phyloP scores from a whole-genome alignment of 805 yeast genomes.

The Komagataella pastoris region DNA sequence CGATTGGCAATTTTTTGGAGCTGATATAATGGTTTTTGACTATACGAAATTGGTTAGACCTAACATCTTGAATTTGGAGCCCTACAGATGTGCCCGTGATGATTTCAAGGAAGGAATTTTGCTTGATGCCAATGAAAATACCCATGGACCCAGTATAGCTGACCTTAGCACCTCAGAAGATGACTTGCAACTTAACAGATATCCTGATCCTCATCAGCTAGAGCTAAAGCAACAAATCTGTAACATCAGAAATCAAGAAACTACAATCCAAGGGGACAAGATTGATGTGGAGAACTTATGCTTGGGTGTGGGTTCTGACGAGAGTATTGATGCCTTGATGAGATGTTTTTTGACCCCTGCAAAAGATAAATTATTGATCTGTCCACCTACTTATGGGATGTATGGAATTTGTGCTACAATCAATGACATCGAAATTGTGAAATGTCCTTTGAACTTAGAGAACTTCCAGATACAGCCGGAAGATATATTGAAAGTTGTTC shows the following conservation, averaged over 20 bases:
- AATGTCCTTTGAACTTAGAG: slow-evolving; percentile 59
- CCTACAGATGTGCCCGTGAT: slow-evolving; percentile 94
- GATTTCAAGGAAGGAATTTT: slow-evolving; percentile 83
- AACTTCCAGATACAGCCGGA: slow-evolving; percentile 53
- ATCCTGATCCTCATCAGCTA: slow-evolving; percentile 93
- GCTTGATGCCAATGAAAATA: slow-evolving; percentile 92
- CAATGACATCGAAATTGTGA: slow-evolving; percentile 71
- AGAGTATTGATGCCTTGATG: slow-evolving; percentile 79
- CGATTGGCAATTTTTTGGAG: neutral
- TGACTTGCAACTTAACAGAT: slow-evolving; percentile 59
- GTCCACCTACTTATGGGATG: slow-evolving; percentile 98
- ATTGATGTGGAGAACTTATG: slow-evolving; percentile 61
- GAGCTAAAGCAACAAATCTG: slow-evolving; percentile 62
- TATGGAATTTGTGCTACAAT: slow-evolving; percentile 82
- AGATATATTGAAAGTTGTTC: slow-evolving; percentile 35
- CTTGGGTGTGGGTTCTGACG: slow-evolving; percentile 96
- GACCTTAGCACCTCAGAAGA: slow-evolving; percentile 29
- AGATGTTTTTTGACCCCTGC: slow-evolving; percentile 79
- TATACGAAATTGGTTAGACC: slow-evolving; percentile 61
- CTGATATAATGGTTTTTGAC: slow-evolving; percentile 28
- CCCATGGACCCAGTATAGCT: slow-evolving; percentile 73
- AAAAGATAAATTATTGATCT: slow-evolving; percentile 63
- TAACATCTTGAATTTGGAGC: slow-evolving; percentile 69
- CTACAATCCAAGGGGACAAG: slow-evolving; percentile 11
- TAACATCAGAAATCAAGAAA: slow-evolving; percentile 51